Conservation (phyloP, 352 stramenopile genomes). For the Nothophytophthora sp. region DNA sequence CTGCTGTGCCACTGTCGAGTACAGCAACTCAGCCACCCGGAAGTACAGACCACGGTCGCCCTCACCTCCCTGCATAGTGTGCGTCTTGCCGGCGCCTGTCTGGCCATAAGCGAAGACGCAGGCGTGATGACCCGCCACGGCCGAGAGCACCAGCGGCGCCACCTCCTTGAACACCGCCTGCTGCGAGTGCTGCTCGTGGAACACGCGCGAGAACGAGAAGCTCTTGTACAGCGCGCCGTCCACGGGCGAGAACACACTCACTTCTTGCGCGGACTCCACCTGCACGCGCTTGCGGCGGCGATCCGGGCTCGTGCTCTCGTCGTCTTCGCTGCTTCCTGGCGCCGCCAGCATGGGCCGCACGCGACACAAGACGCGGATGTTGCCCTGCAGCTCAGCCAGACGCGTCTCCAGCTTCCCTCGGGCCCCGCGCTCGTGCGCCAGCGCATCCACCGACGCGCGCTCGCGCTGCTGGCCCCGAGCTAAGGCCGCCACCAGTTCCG, state of each 20-base stretch:
- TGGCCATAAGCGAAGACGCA: slow-evolving; percentile 97
- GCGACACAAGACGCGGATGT: slow-evolving; percentile 81
- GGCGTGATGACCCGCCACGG: slow-evolving; percentile 91
- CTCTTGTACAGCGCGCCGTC: slow-evolving; percentile 65
- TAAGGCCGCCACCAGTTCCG: slow-evolving; percentile 58
- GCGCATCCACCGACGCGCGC: slow-evolving; percentile 27
- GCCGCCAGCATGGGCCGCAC: slow-evolving; percentile 46
- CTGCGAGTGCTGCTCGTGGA: slow-evolving; percentile 82
- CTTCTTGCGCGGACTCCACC: slow-evolving; percentile 30
- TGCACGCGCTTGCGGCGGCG: slow-evolving; percentile 25
- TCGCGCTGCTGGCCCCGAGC: slow-evolving; percentile 35
- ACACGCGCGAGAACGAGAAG: slow-evolving; percentile 88
- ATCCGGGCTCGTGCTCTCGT: slow-evolving; percentile 21
- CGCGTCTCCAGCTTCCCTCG: slow-evolving; percentile 49
- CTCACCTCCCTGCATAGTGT: slow-evolving; percentile 46
- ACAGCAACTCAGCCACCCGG: slow-evolving; percentile 51
- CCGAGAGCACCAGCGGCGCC: slow-evolving; percentile 86
- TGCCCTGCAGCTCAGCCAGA: slow-evolving; percentile 48
- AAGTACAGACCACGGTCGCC: slow-evolving; percentile 40
- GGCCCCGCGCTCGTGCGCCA: slow-evolving; percentile 54
- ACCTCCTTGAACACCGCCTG: slow-evolving; percentile 93
- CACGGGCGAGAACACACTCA: slow-evolving; percentile 40
- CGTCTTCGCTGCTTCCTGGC: slow-evolving; percentile 15
- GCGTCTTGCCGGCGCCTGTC: slow-evolving; percentile 38
- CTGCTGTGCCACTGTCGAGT: slow-evolving; percentile 35